Conservation (phyloP, 1,139 yeast species). For the Suhomyces ambrosiae region DNA sequence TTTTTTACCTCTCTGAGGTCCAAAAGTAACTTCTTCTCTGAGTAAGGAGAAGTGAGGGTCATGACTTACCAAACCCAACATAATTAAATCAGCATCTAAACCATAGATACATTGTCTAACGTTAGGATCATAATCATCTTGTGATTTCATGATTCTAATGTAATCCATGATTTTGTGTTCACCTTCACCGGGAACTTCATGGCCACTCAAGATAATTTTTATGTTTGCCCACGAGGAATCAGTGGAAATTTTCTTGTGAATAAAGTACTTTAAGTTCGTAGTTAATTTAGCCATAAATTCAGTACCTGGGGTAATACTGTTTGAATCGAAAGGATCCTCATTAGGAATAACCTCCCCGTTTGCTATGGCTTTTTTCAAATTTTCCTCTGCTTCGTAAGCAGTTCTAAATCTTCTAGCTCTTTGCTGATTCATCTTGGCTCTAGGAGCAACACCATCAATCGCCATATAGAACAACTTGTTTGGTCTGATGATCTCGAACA, state of each 20-base stretch:
- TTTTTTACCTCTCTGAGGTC: conserved; percentile 52
- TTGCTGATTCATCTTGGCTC: conserved; percentile 99
- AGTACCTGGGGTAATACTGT: conserved; percentile 97
- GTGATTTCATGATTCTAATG: conserved; percentile 79
- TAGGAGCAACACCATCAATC: conserved; percentile 98
- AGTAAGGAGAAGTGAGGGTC: conserved; percentile 94
- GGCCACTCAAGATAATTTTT: conserved; percentile 86
- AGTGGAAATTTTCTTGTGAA: conserved; percentile 84
- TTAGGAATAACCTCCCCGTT: conserved; percentile 65
- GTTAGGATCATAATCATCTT: conserved; percentile 76
- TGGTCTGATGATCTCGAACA: conserved; percentile 86
- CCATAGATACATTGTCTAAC: conserved; percentile 96
- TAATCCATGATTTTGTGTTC: conserved; percentile 98
- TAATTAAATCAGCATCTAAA: conserved; percentile 94
- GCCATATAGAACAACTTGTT: conserved; percentile 92
- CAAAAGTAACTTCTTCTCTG: conserved; percentile 95
- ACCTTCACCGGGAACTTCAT: conserved; percentile 99
- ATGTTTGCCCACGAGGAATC: conserved; percentile 92
- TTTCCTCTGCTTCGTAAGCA: conserved; percentile 89
- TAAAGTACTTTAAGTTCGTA: conserved; percentile 80
- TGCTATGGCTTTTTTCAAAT: conserved; percentile 62
- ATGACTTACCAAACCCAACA: conserved; percentile 95
- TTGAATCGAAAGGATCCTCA: conserved; percentile 87
- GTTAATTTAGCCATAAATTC: conserved; percentile 96
- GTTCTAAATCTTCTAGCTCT: conserved; percentile 95